Percentiles rank a stretch among this genome's conserved stretches.
phyloP scores from a whole-genome alignment of 345 rosid species.

The Pelargonium nanum region DNA sequence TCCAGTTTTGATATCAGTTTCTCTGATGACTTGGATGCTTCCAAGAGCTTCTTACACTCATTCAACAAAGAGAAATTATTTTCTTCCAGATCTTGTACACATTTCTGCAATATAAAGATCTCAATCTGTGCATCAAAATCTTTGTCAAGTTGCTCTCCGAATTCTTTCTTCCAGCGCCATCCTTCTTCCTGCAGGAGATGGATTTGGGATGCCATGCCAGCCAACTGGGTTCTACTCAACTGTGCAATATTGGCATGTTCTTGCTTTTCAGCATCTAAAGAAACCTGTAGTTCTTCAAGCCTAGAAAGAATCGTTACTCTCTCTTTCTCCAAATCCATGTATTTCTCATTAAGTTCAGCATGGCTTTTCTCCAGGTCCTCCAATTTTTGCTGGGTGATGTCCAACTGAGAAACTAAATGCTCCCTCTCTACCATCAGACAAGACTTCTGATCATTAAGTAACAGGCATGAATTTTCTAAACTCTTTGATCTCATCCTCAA shows the following conservation, averaged over 20 bases:
- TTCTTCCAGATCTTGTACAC: conserved; percentile 52
- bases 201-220: conserved; percentile 49
- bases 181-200: conserved; percentile 44
- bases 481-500: conserved; percentile 40
- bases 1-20: conserved; percentile 46
- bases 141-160: conserved; percentile 59
- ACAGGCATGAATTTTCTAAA: conserved; percentile 48
- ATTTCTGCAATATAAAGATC: conserved; percentile 58
- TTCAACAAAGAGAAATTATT: conserved; percentile 39
- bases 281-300: conserved; percentile 39
- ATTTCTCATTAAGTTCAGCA: conserved; percentile 35
- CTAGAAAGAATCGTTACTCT: conserved; percentile 40
- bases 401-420: conserved; percentile 45
- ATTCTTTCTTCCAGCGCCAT: conserved; percentile 43
- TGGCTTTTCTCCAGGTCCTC: conserved; percentile 49
- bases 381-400: conserved; percentile 32
- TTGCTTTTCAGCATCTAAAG: conserved; percentile 41
- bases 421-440: conserved; percentile 39
- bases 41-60: conserved; percentile 44
- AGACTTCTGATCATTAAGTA: conserved; percentile 57
- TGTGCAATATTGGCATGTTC: conserved; percentile 40
- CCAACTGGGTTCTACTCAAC: conserved; percentile 30
- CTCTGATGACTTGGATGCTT: conserved; percentile 47
- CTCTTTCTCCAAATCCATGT: conserved; percentile 41
- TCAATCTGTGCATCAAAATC: conserved; percentile 46